Evolutionary conservation across 73 alveolate genomes (phyloP).

Genomic region (Durusdinium trenchii): DNA sequence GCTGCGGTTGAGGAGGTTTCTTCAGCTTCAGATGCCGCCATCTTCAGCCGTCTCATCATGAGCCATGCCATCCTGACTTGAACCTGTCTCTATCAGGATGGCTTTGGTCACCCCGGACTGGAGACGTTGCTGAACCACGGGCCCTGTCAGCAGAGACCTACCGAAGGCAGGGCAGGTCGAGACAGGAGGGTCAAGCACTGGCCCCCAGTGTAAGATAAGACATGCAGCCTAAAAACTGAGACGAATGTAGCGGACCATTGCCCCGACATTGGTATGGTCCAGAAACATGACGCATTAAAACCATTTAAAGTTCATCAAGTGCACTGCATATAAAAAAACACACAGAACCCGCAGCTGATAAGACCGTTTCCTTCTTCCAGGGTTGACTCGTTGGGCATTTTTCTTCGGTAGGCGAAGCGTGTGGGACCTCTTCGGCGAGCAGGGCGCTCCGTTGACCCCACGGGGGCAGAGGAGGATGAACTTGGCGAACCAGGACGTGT

Average conservation of each 20-base stretch:
- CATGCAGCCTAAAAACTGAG: no score
- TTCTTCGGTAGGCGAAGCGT: no score
- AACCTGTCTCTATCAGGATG: not conserved
- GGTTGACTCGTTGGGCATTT: no score
- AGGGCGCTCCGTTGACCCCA: not conserved
- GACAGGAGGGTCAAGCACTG: not conserved
- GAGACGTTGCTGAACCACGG: slow-evolving; percentile 15
- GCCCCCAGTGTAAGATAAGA: no score
- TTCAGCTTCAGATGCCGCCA: not conserved
- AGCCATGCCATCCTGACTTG: not conserved
- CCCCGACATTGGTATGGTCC: no score
- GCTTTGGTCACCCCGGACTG: slow-evolving; percentile 77
- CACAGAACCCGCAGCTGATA: no score
- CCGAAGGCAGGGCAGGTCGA: not conserved
- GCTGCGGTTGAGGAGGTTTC: no score
- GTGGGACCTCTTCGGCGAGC: not conserved
- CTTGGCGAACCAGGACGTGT: not conserved
- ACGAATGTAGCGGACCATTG: no score
- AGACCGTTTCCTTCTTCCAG: no score
- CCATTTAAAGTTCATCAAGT: no score
- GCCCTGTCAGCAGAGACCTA: slow-evolving; percentile 43
- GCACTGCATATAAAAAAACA: no score
- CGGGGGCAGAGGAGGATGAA: slow-evolving; percentile 44
- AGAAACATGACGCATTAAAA: no score
- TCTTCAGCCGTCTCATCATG: not conserved